phyloP scores from a whole-genome alignment of 805 yeast species.

The Kluyveromyces aestuarii region DNA sequence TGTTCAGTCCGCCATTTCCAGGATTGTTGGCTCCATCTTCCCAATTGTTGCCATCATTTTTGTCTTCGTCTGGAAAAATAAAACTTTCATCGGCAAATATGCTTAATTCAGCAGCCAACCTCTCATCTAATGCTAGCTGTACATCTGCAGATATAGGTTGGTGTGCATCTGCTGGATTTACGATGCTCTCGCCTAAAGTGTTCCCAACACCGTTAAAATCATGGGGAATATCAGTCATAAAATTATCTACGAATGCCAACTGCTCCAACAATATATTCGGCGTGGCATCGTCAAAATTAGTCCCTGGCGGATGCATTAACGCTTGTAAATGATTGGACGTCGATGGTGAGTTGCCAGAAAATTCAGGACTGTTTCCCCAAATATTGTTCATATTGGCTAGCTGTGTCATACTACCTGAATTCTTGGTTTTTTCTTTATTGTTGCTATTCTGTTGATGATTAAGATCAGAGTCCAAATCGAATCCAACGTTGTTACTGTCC shows the following conservation, averaged over 20 bases:
- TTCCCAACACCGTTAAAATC: constrained; percentile 29
- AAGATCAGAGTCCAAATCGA: not conserved
- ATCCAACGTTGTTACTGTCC: not conserved
- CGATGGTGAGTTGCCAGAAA: not conserved
- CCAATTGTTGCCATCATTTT: constrained; percentile 33
- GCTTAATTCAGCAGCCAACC: constrained; percentile 55
- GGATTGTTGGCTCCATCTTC: constrained; percentile 12
- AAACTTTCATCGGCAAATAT: constrained; percentile 79
- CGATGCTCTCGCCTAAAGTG: constrained; percentile 14
- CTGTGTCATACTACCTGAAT: not conserved
- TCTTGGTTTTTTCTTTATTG: not conserved
- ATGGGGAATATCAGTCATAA: constrained; percentile 46
- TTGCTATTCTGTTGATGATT: not conserved
- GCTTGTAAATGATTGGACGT: constrained; percentile 2
- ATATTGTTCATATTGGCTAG: not conserved
- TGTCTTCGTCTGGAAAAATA: constrained; percentile 75
- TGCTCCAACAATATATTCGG: constrained; percentile 54
- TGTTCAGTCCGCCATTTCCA: constrained; percentile 4
- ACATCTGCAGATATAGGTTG: not conserved
- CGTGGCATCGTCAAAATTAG: constrained; percentile 15
- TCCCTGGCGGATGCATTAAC: constrained; percentile 5
- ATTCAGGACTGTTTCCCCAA: constrained; percentile 3
- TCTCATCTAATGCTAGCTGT: constrained; percentile 37
- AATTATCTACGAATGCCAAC: constrained; percentile 70
- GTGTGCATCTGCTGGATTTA: not conserved